phyloP scores from a whole-genome alignment of 345 rosid species.

The Hypericum perforatum region DNA sequence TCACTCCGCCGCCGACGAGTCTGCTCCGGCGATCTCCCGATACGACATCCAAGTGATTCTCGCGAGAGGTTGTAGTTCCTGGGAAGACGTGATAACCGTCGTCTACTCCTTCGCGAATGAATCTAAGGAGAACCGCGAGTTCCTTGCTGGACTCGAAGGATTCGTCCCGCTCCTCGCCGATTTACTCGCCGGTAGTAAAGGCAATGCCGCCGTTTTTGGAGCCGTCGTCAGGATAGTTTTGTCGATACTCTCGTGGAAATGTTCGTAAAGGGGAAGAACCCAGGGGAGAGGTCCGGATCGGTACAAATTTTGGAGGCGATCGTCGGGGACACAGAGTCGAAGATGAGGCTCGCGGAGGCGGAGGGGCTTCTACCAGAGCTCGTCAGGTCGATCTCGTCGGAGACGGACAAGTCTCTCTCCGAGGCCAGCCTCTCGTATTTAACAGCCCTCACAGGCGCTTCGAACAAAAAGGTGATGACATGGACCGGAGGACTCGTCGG shows the following conservation, averaged over 20 bases:
- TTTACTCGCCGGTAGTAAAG: slow-evolving; percentile 23
- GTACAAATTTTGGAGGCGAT: slow-evolving; percentile 46
- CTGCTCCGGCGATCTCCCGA: no score
- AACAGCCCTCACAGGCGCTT: slow-evolving; percentile 38
- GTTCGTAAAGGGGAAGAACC: no score
- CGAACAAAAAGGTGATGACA: slow-evolving; percentile 38
- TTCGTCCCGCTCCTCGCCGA: slow-evolving; percentile 43
- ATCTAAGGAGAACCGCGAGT: slow-evolving; percentile 51
- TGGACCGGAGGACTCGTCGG: no score
- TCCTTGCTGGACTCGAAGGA: no score
- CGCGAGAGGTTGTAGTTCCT: no score
- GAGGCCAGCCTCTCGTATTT: slow-evolving; percentile 54
- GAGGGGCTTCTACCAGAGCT: no score
- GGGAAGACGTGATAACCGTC: no score
- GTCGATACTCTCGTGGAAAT: slow-evolving; percentile 38
- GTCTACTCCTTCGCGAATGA: slow-evolving; percentile 25
- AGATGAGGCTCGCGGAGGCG: slow-evolving; percentile 46
- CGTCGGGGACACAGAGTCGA: slow-evolving; percentile 45
- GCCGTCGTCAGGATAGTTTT: slow-evolving; percentile 39
- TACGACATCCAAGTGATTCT: no score
- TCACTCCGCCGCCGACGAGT: slow-evolving; percentile 10
- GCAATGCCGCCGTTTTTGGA: slow-evolving; percentile 20
- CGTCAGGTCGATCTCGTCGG: no score
- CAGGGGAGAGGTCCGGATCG: no score
- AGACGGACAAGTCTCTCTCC: slow-evolving; percentile 28